phyloP scores from a whole-genome alignment of 768 basidiomycete species.

The Hortiboletus campestris region DNA sequence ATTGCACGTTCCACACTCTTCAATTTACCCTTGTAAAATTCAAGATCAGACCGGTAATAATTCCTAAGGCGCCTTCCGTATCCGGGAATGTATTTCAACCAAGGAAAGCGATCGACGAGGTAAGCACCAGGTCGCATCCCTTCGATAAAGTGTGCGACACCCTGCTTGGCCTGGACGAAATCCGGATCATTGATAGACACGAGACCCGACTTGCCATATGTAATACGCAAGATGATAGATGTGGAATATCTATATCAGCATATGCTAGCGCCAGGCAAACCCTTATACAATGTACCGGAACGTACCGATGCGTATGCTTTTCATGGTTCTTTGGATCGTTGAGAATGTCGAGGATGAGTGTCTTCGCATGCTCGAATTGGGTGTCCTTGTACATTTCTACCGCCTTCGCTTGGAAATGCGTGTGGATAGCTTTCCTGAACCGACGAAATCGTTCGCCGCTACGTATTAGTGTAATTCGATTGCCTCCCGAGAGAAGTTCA shows the following conservation, averaged over 20 bases:
- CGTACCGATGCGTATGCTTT: conserved; percentile 47
- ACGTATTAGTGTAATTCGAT: conserved; percentile 48
- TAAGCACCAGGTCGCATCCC: conserved; percentile 33
- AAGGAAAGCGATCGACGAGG: conserved; percentile 36
- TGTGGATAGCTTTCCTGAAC: conserved; percentile 52
- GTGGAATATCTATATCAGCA: conserved; percentile 25
- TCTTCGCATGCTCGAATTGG: conserved; percentile 35
- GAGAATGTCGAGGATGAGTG: conserved; percentile 29
- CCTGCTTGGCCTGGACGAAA: conserved; percentile 16
- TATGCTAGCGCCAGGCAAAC: neutral
- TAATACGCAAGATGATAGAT: conserved; percentile 23
- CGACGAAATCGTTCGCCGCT: conserved; percentile 55
- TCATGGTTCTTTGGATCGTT: conserved; percentile 33
- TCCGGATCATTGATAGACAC: conserved; percentile 24
- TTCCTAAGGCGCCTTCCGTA: conserved; percentile 52
- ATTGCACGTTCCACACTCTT: conserved; percentile 43
- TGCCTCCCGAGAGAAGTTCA: conserved; percentile 53
- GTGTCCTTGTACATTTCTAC: conserved; percentile 44
- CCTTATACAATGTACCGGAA: conserved; percentile 22
- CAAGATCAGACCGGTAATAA: conserved; percentile 50
- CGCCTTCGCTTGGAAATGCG: conserved; percentile 50
- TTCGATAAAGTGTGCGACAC: conserved; percentile 26
- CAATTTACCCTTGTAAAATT: conserved; percentile 50
- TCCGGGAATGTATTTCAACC: conserved; percentile 50
- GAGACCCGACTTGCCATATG: conserved; percentile 23